Conservation (phyloP, 2,329 filamentous ascomycete species). For the Xylaria sp. region DNA sequence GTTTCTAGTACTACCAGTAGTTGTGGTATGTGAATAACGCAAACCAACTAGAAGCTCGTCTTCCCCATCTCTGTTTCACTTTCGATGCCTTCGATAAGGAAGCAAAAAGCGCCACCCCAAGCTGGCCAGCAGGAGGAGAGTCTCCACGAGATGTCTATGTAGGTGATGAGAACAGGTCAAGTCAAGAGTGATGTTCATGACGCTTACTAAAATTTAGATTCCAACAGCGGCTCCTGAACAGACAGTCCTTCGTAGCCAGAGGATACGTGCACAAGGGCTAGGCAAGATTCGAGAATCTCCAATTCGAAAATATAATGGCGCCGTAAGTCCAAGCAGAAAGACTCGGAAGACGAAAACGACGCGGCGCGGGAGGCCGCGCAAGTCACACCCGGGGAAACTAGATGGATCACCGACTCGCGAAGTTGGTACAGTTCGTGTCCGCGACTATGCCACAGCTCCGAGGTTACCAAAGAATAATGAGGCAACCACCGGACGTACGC, state of each 20-base stretch:
- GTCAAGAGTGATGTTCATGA: background rate
- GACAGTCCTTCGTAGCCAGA: slow-evolving; percentile 12
- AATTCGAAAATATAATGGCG: background rate
- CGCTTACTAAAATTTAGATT: slow-evolving; percentile 13
- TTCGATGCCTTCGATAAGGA: slow-evolving; percentile 13
- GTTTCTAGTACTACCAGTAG: no score
- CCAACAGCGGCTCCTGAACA: slow-evolving; percentile 5
- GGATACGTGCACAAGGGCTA: slow-evolving; percentile 14
- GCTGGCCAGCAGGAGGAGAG: slow-evolving; percentile 8
- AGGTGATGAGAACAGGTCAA: slow-evolving; percentile 12
- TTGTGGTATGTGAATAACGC: background rate
- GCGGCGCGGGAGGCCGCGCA: slow-evolving; percentile 1
- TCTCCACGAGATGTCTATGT: background rate
- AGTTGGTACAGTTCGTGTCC: slow-evolving; percentile 9
- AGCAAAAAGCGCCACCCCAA: slow-evolving; percentile 7
- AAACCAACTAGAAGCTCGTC: background rate
- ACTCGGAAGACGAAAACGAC: background rate
- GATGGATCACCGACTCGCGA: background rate
- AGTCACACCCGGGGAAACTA: background rate
- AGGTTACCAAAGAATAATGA: slow-evolving; percentile 1
- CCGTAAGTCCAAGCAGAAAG: background rate
- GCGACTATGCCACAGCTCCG: background rate
- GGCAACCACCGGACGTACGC: background rate
- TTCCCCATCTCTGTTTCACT: slow-evolving; percentile 4
- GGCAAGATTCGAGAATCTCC: background rate